Evolutionary conservation across 75 land plant genomes (phyloP).

Genomic region (Sequoiadendron giganteum): DNA sequence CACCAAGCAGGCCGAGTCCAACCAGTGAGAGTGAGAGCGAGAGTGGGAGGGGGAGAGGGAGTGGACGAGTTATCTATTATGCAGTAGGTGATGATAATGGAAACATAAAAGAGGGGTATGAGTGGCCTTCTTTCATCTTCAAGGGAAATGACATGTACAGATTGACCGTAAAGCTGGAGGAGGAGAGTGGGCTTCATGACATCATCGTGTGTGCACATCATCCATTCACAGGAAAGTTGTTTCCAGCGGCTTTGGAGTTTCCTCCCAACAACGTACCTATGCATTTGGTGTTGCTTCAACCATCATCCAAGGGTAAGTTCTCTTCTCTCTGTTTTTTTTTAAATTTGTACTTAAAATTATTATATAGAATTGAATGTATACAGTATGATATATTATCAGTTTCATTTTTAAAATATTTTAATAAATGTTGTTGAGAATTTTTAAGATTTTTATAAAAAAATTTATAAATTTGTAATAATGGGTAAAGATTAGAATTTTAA

Average conservation of each 20-base stretch:
- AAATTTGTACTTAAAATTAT: too few species aligned
- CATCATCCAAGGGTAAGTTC: slow-evolving; percentile 53
- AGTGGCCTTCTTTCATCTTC: slow-evolving; percentile 40
- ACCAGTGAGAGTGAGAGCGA: slow-evolving; percentile 9
- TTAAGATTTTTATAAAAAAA: too few species aligned
- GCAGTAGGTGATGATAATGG: slow-evolving; percentile 59
- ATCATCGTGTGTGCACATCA: slow-evolving; percentile 56
- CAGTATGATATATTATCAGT: too few species aligned
- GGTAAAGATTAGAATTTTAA: too few species aligned
- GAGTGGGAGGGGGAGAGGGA: too few species aligned
- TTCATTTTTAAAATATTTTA: too few species aligned
- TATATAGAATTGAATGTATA: too few species aligned
- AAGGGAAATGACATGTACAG: slow-evolving; percentile 56
- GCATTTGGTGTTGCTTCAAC: slow-evolving; percentile 63
- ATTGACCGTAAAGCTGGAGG: slow-evolving; percentile 47
- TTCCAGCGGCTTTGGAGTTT: slow-evolving; percentile 67
- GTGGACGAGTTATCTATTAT: slow-evolving; percentile 62
- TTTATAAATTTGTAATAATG: too few species aligned
- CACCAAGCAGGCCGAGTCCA: slow-evolving; percentile 17
- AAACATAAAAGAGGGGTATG: slow-evolving; percentile 41
- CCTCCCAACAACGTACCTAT: slow-evolving; percentile 81
- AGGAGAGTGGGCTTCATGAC: slow-evolving; percentile 55
- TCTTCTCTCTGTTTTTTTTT: too few species aligned
- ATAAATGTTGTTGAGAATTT: too few species aligned
- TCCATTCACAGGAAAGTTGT: slow-evolving; percentile 63